Evolutionary conservation across 2,329 filamentous ascomycete genomes (phyloP), one percentile per base, ranked within the genome.

Genomic region (Monosporascus sp.): DNA sequence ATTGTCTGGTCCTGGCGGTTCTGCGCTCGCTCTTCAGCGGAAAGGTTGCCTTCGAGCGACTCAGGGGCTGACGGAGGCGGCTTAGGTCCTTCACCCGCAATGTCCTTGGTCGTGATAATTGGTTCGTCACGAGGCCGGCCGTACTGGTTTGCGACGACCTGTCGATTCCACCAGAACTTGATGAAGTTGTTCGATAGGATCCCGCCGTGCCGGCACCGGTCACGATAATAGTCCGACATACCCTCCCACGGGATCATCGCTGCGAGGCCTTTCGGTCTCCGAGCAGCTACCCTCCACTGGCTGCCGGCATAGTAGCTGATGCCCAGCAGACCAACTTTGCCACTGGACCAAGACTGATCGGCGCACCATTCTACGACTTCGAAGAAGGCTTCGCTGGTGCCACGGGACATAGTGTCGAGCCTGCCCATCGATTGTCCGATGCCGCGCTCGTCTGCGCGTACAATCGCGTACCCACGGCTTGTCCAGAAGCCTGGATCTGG

Each of bases 101-200:
- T 26, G 6, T 26, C 24, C 24, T 26, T 26, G 5, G 7, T 26
- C 24, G 24, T 26, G 6, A 26, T 26, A 2, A 26, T 26, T 26
- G 24, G 66, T 2, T 63, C 64, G 35, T 66, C 66, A 1, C 63
- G 61, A 7, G 66, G 63, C 9, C 73, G 73, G 1, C 86, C 86
- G 55, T 89, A 89, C 65, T 90, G 87, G 61, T 88, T 89, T 0
- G 74, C 74, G 7, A 87, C 71, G 7, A 88, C 82, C 63, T 87
- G 84, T 0, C 82, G 74, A 61, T 86, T 77, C 84, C 84, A 87
- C 85, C 84, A 88, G 60, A 85, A 81, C 14, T 70, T 63, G 60
- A 87, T 85, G 60, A 85, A 85, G 0, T 63, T 65, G 58, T 84
- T 78, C 0, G 80, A 81, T 2, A 84, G 63, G 46, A 86, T 86